A percentile compares a stretch with the other conserved stretches of the same genome.
Conservation (phyloP, 2,329 filamentous ascomycete species). For the Kalmusia sp. region DNA sequence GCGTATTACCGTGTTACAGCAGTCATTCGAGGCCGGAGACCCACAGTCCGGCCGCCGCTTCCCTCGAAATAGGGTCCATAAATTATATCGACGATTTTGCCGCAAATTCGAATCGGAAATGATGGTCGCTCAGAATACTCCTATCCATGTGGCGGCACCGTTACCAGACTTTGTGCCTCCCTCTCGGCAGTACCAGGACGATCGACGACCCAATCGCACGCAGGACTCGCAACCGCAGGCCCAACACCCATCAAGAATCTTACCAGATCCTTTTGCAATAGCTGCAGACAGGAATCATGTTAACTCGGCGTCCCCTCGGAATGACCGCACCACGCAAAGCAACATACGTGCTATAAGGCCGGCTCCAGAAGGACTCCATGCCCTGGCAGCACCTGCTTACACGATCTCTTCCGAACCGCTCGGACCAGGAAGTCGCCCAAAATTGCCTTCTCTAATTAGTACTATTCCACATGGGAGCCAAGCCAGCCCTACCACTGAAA, state of each 20-base stretch:
- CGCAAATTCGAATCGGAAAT: slow-evolving; percentile 28
- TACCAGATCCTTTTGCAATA: neutral
- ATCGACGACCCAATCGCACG: neutral
- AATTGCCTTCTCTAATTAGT: neutral
- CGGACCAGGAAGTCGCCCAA: slow-evolving; percentile 1
- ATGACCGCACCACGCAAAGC: too few relatives aligned
- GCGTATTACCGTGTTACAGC: slow-evolving; percentile 26
- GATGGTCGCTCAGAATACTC: neutral
- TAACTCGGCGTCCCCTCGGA: too few relatives aligned
- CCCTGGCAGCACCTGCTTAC: neutral
- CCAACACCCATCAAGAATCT: neutral
- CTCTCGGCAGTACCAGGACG: neutral
- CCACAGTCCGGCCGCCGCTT: neutral
- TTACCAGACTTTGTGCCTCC: slow-evolving; percentile 9
- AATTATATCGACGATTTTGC: slow-evolving; percentile 33
- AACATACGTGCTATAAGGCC: neutral
- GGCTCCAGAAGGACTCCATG: neutral
- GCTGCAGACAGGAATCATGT: too few relatives aligned
- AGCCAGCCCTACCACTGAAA: neutral
- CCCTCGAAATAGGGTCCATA: slow-evolving; percentile 23
- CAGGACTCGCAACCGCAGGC: neutral
- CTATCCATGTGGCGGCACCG: neutral
- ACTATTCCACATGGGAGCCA: slow-evolving; percentile 1
- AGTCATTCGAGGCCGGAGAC: slow-evolving; percentile 10
- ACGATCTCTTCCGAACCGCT: slow-evolving; percentile 6